Conservation (phyloP, 257 asterid genomes). For the Solanum chmielewskii region DNA sequence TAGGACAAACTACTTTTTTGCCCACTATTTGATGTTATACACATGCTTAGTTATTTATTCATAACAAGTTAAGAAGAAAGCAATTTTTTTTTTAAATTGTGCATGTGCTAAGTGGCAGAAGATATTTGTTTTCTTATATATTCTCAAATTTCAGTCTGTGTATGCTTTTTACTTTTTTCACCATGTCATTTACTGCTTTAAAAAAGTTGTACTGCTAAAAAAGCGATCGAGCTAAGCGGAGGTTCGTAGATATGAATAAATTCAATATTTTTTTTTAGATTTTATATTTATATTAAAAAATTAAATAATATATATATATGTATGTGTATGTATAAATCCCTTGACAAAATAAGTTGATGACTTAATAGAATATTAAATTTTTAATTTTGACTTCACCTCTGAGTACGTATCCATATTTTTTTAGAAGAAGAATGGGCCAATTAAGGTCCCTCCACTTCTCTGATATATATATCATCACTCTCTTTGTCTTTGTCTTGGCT, state of each 20-base stretch:
- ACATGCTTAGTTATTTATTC: background rate
- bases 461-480: background rate
- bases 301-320: too few relatives aligned
- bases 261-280: fast-evolving
- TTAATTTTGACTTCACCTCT: too few relatives aligned
- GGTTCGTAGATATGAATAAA: background rate
- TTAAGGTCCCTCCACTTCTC: background rate
- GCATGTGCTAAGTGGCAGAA: background rate
- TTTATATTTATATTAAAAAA: too few relatives aligned
- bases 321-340: fast-evolving
- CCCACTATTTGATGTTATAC: background rate
- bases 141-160: background rate
- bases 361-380: fast-evolving
- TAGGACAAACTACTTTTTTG: background rate
- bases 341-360: too few relatives aligned
- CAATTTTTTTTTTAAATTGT: background rate
- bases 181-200: background rate
- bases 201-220: background rate
- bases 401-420: background rate
- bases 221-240: too few relatives aligned
- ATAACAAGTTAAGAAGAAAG: background rate
- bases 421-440: background rate
- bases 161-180: background rate
- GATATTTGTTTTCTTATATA: background rate
- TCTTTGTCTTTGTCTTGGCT: background rate